Evolutionary conservation across 352 stramenopile species (phyloP).

Genomic region (Globisporangium solare): DNA sequence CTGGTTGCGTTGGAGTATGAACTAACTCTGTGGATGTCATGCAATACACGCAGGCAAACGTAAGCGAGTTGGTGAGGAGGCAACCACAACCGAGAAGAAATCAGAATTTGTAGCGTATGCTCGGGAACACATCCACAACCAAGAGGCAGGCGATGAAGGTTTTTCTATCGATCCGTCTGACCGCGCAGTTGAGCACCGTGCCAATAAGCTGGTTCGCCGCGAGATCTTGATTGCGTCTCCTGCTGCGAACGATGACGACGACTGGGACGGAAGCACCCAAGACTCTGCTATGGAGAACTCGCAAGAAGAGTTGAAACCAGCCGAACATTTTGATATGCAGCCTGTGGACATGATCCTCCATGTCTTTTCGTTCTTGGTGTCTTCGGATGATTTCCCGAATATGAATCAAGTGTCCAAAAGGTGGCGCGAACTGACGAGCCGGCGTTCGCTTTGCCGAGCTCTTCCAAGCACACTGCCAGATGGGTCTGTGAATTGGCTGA

Average conservation of each 20-base stretch:
- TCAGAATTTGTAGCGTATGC: conserved; percentile 66
- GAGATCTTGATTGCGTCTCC: conserved; percentile 84
- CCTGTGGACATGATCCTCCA: conserved; percentile 86
- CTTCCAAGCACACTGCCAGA: conserved; percentile 61
- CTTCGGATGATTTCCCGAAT: conserved; percentile 56
- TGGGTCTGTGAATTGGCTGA: conserved; percentile 81
- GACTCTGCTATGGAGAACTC: conserved; percentile 34
- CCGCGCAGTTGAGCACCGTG: conserved; percentile 73
- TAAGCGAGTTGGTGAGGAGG: conserved; percentile 13
- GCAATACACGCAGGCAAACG: conserved; percentile 7
- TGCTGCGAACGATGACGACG: conserved; percentile 71
- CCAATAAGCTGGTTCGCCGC: conserved; percentile 78
- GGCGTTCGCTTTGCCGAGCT: conserved; percentile 62
- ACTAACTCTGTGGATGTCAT: background rate
- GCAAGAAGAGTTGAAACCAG: conserved; percentile 27
- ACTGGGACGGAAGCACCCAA: conserved; percentile 43
- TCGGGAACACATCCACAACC: conserved; percentile 72
- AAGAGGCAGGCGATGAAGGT: conserved; percentile 74
- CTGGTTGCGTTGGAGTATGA: background rate
- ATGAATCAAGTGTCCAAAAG: conserved; percentile 76
- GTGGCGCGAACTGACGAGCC: conserved; percentile 75
- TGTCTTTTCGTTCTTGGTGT: conserved; percentile 83
- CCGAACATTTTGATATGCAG: conserved; percentile 82
- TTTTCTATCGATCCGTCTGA: conserved; percentile 85
- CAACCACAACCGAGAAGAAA: conserved; percentile 12